Base-by-base conservation (phyloP, 352 stramenopile species). In the Phytophthora niederhauseri region DNA sequence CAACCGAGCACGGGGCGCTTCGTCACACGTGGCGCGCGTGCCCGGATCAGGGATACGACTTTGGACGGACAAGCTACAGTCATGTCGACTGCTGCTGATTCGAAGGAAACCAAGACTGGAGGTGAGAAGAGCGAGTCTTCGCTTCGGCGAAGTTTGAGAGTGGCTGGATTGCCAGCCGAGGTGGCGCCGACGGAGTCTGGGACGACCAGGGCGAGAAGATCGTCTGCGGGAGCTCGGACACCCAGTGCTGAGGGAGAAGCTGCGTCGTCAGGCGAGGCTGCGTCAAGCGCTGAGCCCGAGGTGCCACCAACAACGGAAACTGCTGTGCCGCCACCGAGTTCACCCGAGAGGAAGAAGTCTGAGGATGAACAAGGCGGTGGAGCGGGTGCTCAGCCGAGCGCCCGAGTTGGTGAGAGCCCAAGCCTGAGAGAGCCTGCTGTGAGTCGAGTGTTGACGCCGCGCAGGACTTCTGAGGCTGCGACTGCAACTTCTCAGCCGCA, bases 131-230 rank as follows among this genome's bases (percentile, higher is more conserved):
- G 9, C 4, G 14, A 43, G 26, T 22, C 26, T 57, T 57, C 50
- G 50, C 50, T 57, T 57, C 4, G 50, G 24, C 50, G 50, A 43
- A 57, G 50, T 24, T 14, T 57, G 26, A 14, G 24, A 22, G 26
- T 43, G 5, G 50, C 50, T 41, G 50, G 50, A 5, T 45, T 57
- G 50, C 50, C 26, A 24, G 12, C 50, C n/a, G 50, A 38, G 5
- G 43, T 50, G 43, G 43, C 11, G 43, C 43, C 43, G 14, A 22
- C 14, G 17, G 43, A 20, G 2, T 14, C 43, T 26, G 5, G 17
- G 43, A 50, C 12, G 43, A 4, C 43, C 6, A 2, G 4, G 6
- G 1, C n/a, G 43, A 50, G 43, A 22, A 19, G 43, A 20, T 50
- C 43, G 43, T 1, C 15, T 20, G 1, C 17, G 17, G n/a, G 2